A percentile compares a stretch with the other conserved stretches of the same genome.
Conservation (phyloP, 1,284 basidiomycete genomes). For the Heliocybe sulcata region DNA sequence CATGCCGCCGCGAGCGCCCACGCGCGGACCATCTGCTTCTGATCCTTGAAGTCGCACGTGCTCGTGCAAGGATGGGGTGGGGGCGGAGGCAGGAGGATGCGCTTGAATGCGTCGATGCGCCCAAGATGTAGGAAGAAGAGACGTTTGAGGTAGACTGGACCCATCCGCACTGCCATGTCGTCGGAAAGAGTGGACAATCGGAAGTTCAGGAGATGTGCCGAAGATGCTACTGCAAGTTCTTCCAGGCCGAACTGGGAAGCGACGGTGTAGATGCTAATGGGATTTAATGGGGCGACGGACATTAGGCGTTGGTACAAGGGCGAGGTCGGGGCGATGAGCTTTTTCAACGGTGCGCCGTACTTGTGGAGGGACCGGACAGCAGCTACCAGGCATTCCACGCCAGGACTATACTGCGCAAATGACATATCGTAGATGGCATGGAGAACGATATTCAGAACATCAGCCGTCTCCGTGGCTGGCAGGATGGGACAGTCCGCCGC, state of each 20-base stretch:
- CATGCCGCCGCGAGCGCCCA: constrained; percentile 65
- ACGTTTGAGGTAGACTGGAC: constrained; percentile 52
- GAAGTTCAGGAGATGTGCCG: constrained; percentile 53
- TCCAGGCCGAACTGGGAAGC: constrained; percentile 49
- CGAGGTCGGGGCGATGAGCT: constrained; percentile 39
- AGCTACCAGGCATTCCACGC: constrained; percentile 37
- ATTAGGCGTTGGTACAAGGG: constrained; percentile 20
- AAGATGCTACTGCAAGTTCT: constrained; percentile 51
- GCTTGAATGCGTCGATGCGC: constrained; percentile 40
- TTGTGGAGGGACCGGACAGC: constrained; percentile 38
- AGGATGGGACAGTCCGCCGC: constrained; percentile 26
- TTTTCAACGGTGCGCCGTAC: constrained; percentile 41
- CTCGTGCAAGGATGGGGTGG: constrained; percentile 52
- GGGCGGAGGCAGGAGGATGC: constrained; percentile 50
- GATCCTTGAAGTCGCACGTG: constrained; percentile 49
- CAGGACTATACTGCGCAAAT: constrained; percentile 54
- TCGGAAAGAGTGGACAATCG: constrained; percentile 49
- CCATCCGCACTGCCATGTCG: constrained; percentile 50
- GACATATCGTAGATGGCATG: constrained; percentile 55
- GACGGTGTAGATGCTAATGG: constrained; percentile 52
- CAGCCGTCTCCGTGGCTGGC: constrained; percentile 40
- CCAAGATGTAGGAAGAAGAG: constrained; percentile 53
- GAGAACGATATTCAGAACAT: constrained; percentile 52
- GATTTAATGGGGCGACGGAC: constrained; percentile 36
- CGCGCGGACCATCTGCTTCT: constrained; percentile 55